phyloP scores from a whole-genome alignment of 2,329 filamentous ascomycete species.

The Pestalotiopsis fici region DNA sequence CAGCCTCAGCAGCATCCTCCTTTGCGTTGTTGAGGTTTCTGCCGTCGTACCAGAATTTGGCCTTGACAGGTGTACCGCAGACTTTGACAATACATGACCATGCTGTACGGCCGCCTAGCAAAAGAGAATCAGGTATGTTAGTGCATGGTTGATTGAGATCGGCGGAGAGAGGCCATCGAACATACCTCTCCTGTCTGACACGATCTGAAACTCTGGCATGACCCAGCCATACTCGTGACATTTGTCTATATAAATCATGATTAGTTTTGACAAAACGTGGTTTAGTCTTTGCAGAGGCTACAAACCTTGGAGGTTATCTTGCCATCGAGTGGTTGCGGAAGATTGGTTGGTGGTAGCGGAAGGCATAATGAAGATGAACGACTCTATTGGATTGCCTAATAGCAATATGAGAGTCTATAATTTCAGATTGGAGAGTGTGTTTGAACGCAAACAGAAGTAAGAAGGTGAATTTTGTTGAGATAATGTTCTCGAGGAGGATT shows the following conservation, averaged over 20 bases:
- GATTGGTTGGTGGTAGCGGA: slow-evolving; percentile 15
- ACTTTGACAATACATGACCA: slow-evolving; percentile 86
- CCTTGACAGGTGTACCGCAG: slow-evolving; percentile 63
- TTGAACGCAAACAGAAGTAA: neutral
- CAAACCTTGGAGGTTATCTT: slow-evolving; percentile 58
- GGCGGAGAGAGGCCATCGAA: neutral
- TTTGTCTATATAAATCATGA: slow-evolving; percentile 46
- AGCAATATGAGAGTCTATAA: neutral
- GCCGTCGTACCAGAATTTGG: slow-evolving; percentile 90
- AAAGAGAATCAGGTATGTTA: neutral
- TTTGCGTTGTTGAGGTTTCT: slow-evolving; percentile 84
- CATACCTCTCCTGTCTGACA: slow-evolving; percentile 73
- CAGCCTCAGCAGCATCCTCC: slow-evolving; percentile 89
- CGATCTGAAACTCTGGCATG: slow-evolving; percentile 66
- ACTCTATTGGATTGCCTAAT: neutral
- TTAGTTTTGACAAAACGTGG: slow-evolving; percentile 1
- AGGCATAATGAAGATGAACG: slow-evolving; percentile 24
- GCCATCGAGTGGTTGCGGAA: slow-evolving; percentile 43
- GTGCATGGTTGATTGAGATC: neutral
- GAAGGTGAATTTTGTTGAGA: neutral
- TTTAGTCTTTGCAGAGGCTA: slow-evolving; percentile 13
- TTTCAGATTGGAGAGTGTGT: neutral
- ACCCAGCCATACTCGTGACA: slow-evolving; percentile 56
- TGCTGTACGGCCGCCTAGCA: slow-evolving; percentile 79
- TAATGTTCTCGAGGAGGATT: neutral